Base-by-base conservation (phyloP, 1,139 yeast species). In the Scheffersomyces lignicola region DNA sequence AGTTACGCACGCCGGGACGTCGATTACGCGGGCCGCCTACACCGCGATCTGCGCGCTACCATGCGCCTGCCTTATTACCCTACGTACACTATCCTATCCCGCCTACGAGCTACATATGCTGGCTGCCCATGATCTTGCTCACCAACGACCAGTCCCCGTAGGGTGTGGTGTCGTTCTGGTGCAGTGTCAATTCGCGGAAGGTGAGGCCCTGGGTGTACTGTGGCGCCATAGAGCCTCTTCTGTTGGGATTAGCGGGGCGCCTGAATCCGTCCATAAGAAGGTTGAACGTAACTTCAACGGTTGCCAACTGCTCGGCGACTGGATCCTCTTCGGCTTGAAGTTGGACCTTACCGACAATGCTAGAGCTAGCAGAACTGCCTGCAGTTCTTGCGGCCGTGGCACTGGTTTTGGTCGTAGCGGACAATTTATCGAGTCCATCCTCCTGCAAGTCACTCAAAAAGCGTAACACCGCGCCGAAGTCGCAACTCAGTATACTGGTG, bases 401-500 rank as follows among this genome's bases (percentile, higher is more conserved):
- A 7, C 16, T 15, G 8, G 27, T 7, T 8, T 7, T 7, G 9
- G 27, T 24, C 8, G 8, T 7, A 16, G 8, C 27, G 7, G 10
- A 11, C 4, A 20, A 18, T 3, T 11, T 4, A 6, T 11, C 14
- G 3, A 2, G 7, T 14, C 20, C 29, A 9, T 16, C 27, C 6
- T 14, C 13, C 5, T 5, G 26, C 26, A 24, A 16, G 3, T 8
- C 26, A 5, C 7, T 16, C 26, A 8, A 9, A 15, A 29, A 17
- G 34, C 35, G 9, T 37, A 27, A n/a, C 26, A 26, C 17, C 31
- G 24, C 15, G 37, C 40, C 6, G 40, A 24, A 11, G 38, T 28
- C 14, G 35, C 24, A 2, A 38, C 24, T 31, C 38, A 29, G 4
- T 23, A 24, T 8, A 39, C 22, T 8, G 43, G 15, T 27, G 10